Evolutionary conservation across 257 asterid genomes (phyloP).

Genomic region (Cruciata laevipes): DNA sequence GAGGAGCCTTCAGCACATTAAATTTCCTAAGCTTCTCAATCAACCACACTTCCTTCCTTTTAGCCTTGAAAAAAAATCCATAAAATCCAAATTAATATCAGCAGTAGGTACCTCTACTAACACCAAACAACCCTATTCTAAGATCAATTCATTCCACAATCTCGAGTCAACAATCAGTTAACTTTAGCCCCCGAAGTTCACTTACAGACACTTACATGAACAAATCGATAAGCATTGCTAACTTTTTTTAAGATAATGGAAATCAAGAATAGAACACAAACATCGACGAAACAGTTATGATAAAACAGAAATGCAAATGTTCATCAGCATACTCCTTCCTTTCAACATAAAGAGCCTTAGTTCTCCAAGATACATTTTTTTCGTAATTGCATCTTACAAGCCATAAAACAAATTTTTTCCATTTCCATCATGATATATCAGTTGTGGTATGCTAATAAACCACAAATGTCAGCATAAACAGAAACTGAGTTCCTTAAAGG

Average conservation of each 20-base stretch:
- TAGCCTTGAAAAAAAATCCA: constrained; percentile 44
- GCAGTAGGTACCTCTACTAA: neutral
- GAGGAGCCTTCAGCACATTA: constrained; percentile 56
- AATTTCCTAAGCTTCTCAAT: constrained; percentile 84
- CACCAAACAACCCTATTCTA: neutral
- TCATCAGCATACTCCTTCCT: neutral
- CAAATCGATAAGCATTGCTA: too few species aligned
- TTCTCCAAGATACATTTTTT: neutral
- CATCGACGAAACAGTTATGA: neutral
- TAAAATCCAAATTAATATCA: neutral
- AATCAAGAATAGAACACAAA: neutral
- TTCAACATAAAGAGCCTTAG: neutral
- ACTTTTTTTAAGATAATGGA: neutral
- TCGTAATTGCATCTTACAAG: neutral
- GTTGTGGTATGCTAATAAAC: neutral
- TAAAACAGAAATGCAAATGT: neutral
- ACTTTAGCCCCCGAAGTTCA: neutral
- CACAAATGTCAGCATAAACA: neutral
- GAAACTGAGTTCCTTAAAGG: neutral
- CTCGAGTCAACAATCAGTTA: neutral
- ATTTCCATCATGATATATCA: neutral
- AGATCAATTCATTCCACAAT: neutral
- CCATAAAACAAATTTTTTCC: neutral
- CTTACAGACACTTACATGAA: neutral
- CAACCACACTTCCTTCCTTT: constrained; percentile 89